These are phyloP conservation scores for Escovopsis sp. DNA, from an alignment of 2,329 filamentous ascomycete genomes.

Conservation along the genomic window DNA sequence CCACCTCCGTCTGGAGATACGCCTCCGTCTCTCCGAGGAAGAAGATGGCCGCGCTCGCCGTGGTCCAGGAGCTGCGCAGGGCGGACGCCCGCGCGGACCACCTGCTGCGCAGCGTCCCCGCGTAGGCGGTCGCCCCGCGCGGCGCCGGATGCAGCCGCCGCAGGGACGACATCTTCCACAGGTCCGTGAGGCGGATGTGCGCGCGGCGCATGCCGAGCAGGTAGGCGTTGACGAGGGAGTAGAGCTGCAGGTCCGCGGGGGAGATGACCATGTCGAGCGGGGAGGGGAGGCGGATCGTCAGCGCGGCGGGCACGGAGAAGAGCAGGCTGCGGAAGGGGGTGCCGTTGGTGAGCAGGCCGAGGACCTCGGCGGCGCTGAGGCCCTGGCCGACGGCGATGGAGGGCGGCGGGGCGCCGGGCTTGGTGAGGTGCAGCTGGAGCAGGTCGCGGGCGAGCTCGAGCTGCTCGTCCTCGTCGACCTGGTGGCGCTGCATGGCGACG, in stretches of 20 bases:
- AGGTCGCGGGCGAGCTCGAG: conserved; percentile 71
- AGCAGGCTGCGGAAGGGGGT: conserved; percentile 66
- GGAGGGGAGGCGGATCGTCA: conserved; percentile 59
- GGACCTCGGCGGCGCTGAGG: conserved; percentile 14
- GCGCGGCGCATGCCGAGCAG: conserved; percentile 72
- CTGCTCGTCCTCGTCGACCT: conserved; percentile 65
- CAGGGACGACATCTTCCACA: conserved; percentile 75
- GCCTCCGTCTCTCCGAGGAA: conserved; percentile 75
- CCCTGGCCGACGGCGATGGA: conserved; percentile 23
- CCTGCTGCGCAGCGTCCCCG: conserved; percentile 46
- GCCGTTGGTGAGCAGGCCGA: conserved; percentile 21
- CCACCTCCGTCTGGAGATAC: conserved; percentile 82
- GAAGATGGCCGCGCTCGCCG: conserved; percentile 72
- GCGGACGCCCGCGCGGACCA: conserved; percentile 45
- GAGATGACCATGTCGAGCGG: conserved; percentile 82
- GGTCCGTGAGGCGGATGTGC: conserved; percentile 65
- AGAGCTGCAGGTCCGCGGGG: conserved; percentile 57
- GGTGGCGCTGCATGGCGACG: conserved; percentile 53
- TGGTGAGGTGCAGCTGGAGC: conserved; percentile 50
- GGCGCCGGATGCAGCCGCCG: conserved; percentile 64
- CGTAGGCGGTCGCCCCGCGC: conserved; percentile 41
- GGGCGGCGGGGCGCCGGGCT: conserved; percentile 23
- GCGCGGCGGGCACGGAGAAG: conserved; percentile 53
- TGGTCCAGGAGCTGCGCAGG: conserved; percentile 81
- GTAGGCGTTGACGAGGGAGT: conserved; percentile 77